Conservation (phyloP, 352 stramenopile genomes). For the Phytopythium chamaehyphon region DNA sequence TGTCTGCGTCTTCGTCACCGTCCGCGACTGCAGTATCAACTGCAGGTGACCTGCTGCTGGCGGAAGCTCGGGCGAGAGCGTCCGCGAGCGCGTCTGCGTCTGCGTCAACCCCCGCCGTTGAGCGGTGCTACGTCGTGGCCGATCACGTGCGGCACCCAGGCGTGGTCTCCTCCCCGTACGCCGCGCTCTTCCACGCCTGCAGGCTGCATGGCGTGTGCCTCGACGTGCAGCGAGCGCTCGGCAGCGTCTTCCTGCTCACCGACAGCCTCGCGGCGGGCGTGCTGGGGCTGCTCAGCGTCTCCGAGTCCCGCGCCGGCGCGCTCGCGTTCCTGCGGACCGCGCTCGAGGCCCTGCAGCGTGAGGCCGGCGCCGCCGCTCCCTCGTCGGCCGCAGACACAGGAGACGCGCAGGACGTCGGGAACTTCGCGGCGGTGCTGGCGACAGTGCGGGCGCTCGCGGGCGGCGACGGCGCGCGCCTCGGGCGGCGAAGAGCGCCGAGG, state of each 20-base stretch:
- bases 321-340: slow-evolving; percentile 58
- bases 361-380: slow-evolving; percentile 43
- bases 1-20: slow-evolving; percentile 10
- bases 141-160: slow-evolving; percentile 81
- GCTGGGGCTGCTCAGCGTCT: slow-evolving; percentile 64
- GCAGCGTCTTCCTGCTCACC: slow-evolving; percentile 63
- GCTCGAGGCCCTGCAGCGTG: slow-evolving; percentile 68
- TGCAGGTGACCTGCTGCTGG: slow-evolving; percentile 14
- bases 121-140: slow-evolving; percentile 58
- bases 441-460: slow-evolving; percentile 40
- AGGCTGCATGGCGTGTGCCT: slow-evolving; percentile 86
- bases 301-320: slow-evolving; percentile 42
- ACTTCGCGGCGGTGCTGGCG: slow-evolving; percentile 59
- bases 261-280: slow-evolving; percentile 82
- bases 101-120: slow-evolving; percentile 13
- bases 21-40: slow-evolving; percentile 2
- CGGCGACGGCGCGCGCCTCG: slow-evolving; percentile 37
- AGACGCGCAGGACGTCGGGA: slow-evolving; percentile 20
- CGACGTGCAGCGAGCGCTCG: slow-evolving; percentile 64
- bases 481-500: too few relatives aligned
- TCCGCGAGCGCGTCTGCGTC: background rate
- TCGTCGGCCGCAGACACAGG: slow-evolving; percentile 9
- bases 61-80: slow-evolving; percentile 13
- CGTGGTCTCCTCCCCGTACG: slow-evolving; percentile 73
- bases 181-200: slow-evolving; percentile 86